These are phyloP conservation scores for Dovyalis caffra DNA, from an alignment of 345 rosid species.

Conservation along the genomic window DNA sequence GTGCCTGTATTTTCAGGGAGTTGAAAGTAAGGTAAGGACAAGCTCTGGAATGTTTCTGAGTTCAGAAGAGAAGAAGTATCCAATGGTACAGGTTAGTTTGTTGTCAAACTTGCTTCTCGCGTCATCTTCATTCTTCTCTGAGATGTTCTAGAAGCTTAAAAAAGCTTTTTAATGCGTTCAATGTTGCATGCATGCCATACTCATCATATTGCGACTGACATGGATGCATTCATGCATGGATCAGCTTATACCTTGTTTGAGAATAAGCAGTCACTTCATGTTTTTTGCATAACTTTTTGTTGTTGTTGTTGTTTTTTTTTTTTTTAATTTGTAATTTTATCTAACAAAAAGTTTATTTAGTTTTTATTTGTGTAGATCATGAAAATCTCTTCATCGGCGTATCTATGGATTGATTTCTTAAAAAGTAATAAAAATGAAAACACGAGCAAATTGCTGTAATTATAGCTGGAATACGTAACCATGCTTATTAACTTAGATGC, in stretches of 20 bases:
- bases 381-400: too few species aligned
- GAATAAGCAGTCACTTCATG: neutral
- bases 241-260: neutral
- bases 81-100: slow-evolving; percentile 70
- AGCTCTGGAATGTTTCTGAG: slow-evolving; percentile 96
- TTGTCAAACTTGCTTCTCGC: slow-evolving; percentile 5
- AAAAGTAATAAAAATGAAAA: neutral
- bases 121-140: slow-evolving; percentile 5
- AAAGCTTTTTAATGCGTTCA: neutral
- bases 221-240: neutral
- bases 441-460: neutral
- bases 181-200: neutral
- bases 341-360: neutral
- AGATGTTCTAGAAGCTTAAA: neutral
- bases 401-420: neutral
- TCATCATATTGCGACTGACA: neutral
- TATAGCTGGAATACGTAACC: neutral
- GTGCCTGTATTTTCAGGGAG: slow-evolving; percentile 49
- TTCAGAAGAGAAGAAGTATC: slow-evolving; percentile 64
- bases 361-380: too few species aligned
- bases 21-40: slow-evolving; percentile 86
- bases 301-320: too few species aligned
- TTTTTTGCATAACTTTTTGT: neutral
- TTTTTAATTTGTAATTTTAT: too few species aligned
- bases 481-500: neutral